Conservation (phyloP, 345 rosid genomes). For the Salix exigua region DNA sequence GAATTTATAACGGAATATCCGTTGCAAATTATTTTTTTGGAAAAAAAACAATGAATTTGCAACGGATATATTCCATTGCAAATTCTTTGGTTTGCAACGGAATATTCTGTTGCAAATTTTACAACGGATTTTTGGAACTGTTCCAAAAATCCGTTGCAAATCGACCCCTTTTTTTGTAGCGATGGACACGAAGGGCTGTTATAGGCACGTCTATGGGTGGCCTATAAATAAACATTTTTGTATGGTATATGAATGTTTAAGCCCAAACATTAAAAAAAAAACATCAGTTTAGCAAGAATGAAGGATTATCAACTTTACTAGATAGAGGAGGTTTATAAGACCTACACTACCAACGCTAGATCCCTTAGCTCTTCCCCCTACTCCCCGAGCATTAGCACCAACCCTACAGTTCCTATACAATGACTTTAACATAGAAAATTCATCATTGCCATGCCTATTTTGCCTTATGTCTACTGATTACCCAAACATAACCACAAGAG, state of each 20-base stretch:
- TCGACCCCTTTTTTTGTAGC: no score
- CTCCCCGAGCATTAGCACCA: background rate
- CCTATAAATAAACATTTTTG: background rate
- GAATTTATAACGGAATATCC: no score
- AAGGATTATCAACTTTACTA: background rate
- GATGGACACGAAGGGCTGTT: background rate
- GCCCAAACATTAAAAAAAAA: no score
- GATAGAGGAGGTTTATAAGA: background rate
- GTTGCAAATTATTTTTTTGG: no score
- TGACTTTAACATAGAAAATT: background rate
- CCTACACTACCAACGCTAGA: background rate
- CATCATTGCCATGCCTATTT: background rate
- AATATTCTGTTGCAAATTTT: no score
- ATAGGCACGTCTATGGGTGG: background rate
- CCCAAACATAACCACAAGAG: background rate
- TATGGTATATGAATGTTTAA: background rate
- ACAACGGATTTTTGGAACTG: no score
- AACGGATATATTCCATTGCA: no score
- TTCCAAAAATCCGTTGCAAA: no score
- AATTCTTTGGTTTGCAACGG: no score
- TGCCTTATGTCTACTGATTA: background rate
- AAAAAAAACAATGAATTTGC: no score
- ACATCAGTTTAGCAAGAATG: background rate
- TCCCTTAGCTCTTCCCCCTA: background rate
- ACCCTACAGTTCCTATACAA: background rate